Evolutionary conservation across 129 eudicot genomes (phyloP).

Genomic region (Helichrysum umbraculigerum): DNA sequence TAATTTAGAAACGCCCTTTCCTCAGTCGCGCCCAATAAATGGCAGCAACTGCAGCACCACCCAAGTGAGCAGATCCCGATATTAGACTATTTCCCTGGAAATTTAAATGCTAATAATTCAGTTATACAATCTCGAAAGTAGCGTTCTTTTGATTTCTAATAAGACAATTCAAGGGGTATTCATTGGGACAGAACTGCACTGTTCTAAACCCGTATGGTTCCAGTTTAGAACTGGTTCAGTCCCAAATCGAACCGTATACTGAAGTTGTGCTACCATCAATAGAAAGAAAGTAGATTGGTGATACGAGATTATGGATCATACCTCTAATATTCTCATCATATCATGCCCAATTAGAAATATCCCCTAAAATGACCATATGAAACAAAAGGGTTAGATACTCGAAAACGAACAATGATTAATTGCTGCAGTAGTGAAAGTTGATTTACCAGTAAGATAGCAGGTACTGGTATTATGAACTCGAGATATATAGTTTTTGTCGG

Average conservation of each 20-base stretch:
- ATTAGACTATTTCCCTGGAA: conserved; percentile 69
- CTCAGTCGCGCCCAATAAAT: conserved; percentile 55
- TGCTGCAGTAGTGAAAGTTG: neutral
- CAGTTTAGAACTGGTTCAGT: neutral
- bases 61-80: conserved; percentile 89
- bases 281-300: neutral
- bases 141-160: neutral
- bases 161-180: neutral
- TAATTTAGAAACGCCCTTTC: conserved; percentile 50
- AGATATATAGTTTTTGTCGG: conserved; percentile 59
- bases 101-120: neutral
- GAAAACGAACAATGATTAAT: neutral
- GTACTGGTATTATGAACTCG: conserved; percentile 76
- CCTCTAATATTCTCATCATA: conserved; percentile 65
- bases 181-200: neutral
- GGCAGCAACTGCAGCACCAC: conserved; percentile 88
- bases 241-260: neutral
- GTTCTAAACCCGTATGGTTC: no score
- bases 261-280: neutral
- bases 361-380: conserved; percentile 51
- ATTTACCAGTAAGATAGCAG: conserved; percentile 75
- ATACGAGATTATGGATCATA: conserved; percentile 27
- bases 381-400: conserved; percentile 7
- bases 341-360: conserved; percentile 72
- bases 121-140: neutral